Evolutionary conservation across 2,329 filamentous ascomycete genomes (phyloP), one percentile per base, ranked within the genome.

Genomic region (Phyllosticta ampelicida): DNA sequence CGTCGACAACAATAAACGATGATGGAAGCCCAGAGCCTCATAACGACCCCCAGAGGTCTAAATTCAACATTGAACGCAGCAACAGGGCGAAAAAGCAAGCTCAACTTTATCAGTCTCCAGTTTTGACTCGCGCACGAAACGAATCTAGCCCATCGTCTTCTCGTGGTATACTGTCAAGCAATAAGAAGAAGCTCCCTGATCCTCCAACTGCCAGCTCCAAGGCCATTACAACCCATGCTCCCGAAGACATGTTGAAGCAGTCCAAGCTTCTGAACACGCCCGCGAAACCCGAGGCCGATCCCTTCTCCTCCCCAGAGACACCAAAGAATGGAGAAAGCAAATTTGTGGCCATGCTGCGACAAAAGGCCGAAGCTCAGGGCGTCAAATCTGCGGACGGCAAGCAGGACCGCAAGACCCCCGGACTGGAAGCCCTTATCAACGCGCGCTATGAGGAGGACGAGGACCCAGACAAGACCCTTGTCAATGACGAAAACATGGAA

Each of bases 121-220:
- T n/a, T 44, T n/a, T n/a, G n/a, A n/a, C 16, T n/a, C 36, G 36
- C 16, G n/a, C 36, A 16, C 36, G n/a, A 44, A 44, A 5, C 5
- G 36, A 13, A n/a, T 8, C 13, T 6, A 44, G 36, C 36, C 36
- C 36, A n/a, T 5, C 36, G 16, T 44, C 11, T 44, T 44, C 36
- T n/a, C 13, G n/a, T n/a, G 13, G 6, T 8, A 62, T 70, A 11
- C 60, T 74, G 10, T 74, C 73, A 1, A 75, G 73, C 63, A 76
- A 75, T 55, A 70, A 64, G 48, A 78, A 67, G 68, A 73, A 60
- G 63, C 65, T 67, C 63, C 76, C 66, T 70, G 73, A 62, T 65
- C 75, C 71, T 19, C 73, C 74, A 23, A 62, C 65, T 48, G 70
- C 68, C 51, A 68, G 69, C 5, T 75, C 73, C 5, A 70, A 63